phyloP scores from a whole-genome alignment of 2,329 filamentous ascomycete genomes.

The Cordyceps farinosa region DNA sequence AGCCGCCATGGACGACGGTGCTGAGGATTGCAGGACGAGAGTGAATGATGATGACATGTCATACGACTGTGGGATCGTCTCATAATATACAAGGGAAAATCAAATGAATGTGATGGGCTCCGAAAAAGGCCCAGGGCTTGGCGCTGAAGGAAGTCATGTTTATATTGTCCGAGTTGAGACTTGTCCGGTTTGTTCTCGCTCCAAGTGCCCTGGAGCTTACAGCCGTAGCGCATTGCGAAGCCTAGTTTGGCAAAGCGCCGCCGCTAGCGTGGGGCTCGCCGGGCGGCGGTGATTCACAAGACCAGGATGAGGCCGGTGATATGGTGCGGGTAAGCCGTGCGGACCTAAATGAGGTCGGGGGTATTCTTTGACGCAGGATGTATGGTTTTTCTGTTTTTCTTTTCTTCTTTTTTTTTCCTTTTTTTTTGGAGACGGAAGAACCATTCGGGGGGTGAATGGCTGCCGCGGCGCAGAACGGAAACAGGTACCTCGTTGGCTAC shows the following conservation, averaged over 20 bases:
- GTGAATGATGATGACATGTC: not conserved
- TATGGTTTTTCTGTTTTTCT: too few relatives aligned
- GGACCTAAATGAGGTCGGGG: too few relatives aligned
- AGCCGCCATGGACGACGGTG: not conserved
- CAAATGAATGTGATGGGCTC: not conserved
- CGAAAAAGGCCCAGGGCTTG: too few relatives aligned
- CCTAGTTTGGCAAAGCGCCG: conserved; percentile 2
- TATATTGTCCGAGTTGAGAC: not conserved
- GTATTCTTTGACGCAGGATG: too few relatives aligned
- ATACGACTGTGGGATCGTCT: not conserved
- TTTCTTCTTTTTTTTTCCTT: too few relatives aligned
- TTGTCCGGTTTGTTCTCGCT: conserved; percentile 8
- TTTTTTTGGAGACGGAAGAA: too few relatives aligned
- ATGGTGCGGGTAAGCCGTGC: not conserved
- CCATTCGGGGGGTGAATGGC: too few relatives aligned
- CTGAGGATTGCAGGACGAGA: not conserved
- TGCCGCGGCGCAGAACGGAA: too few relatives aligned
- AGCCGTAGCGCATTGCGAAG: conserved; percentile 6
- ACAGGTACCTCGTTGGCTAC: too few relatives aligned
- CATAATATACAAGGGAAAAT: not conserved
- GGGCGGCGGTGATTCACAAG: not conserved
- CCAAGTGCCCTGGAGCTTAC: not conserved
- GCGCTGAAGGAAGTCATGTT: not conserved
- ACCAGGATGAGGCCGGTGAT: not conserved
- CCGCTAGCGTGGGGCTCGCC: not conserved